Evolutionary conservation across 352 stramenopile species (phyloP).

Genomic region (Phytophthora chlamydospora): DNA sequence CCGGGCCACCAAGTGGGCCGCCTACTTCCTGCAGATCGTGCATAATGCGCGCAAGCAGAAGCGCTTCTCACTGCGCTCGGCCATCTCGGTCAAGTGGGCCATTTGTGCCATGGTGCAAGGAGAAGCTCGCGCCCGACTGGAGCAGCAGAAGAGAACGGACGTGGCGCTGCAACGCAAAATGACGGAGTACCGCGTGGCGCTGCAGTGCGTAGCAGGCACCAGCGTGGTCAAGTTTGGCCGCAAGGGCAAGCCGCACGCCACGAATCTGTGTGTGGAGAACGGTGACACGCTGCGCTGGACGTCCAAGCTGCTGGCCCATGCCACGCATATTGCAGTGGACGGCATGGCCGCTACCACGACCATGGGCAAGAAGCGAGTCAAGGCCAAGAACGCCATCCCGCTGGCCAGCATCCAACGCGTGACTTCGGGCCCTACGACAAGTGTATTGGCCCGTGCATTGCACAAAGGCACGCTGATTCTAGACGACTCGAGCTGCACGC

Average conservation of each 20-base stretch:
- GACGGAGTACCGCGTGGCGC: constrained; percentile 82
- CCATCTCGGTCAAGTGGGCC: constrained; percentile 67
- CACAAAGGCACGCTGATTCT: constrained; percentile 71
- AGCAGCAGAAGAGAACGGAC: constrained; percentile 53
- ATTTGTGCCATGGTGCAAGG: constrained; percentile 63
- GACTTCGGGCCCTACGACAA: constrained; percentile 59
- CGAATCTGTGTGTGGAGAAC: constrained; percentile 79
- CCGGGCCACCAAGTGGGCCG: constrained; percentile 78
- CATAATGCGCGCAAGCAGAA: constrained; percentile 37
- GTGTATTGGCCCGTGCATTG: constrained; percentile 66
- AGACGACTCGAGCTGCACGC: constrained; percentile 70
- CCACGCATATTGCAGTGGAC: constrained; percentile 38
- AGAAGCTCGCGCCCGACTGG: constrained; percentile 48
- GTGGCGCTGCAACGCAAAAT: constrained; percentile 76
- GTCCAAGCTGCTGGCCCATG: constrained; percentile 63
- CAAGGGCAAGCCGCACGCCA: constrained; percentile 79
- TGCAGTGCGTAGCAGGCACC: constrained; percentile 79
- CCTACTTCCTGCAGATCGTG: constrained; percentile 76
- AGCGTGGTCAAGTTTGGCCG: constrained; percentile 81
- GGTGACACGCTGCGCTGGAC: constrained; percentile 83
- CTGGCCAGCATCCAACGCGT: constrained; percentile 66
- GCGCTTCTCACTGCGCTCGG: constrained; percentile 34
- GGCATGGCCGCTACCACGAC: constrained; percentile 41
- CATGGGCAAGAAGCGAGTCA: constrained; percentile 52
- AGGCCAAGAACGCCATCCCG: constrained; percentile 66